Evolutionary conservation across 2,329 filamentous ascomycete genomes (phyloP).

Genomic region (Didymella pinodella): DNA sequence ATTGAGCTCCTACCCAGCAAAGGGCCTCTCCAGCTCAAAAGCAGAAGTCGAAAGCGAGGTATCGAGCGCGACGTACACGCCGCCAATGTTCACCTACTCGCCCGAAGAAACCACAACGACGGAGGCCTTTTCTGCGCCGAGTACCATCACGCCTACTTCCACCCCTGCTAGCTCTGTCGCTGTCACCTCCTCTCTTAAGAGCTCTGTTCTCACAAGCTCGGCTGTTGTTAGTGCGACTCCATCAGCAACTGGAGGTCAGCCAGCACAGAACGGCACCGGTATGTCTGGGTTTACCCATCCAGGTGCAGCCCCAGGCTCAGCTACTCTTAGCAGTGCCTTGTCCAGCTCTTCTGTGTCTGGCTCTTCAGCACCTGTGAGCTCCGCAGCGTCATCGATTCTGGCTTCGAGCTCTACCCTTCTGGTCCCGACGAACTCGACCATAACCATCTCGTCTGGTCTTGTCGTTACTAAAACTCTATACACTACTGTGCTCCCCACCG

Average conservation of each 20-base stretch:
- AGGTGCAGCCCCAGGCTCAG: slow-evolving; percentile 14
- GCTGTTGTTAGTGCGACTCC: background rate
- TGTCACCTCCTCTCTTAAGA: background rate
- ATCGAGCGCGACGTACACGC: slow-evolving; percentile 22
- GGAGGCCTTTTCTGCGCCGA: slow-evolving; percentile 13
- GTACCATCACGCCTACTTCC: slow-evolving; percentile 15
- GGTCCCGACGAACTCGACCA: slow-evolving; percentile 18
- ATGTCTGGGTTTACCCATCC: slow-evolving; percentile 35
- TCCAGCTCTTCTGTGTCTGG: background rate
- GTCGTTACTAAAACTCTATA: slow-evolving; percentile 41
- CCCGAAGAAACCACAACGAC: slow-evolving; percentile 30
- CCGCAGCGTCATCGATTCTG: background rate
- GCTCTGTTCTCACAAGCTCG: background rate
- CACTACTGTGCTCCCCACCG: slow-evolving; percentile 37
- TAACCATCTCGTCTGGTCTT: slow-evolving; percentile 21
- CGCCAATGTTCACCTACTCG: slow-evolving; percentile 38
- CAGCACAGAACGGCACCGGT: slow-evolving; percentile 25
- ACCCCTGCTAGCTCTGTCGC: background rate
- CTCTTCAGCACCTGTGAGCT: slow-evolving; percentile 14
- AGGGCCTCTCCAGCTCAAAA: slow-evolving; percentile 25
- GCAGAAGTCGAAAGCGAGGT: slow-evolving; percentile 26
- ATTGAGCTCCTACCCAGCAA: slow-evolving; percentile 11
- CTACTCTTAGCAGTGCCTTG: slow-evolving; percentile 3
- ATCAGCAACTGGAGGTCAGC: slow-evolving; percentile 14
- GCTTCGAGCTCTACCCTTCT: slow-evolving; percentile 9